Evolutionary conservation across 371 early-diverging fungal species (phyloP), one percentile per base, ranked within the genome.

Genomic region (Spiromyces aspiralis): DNA sequence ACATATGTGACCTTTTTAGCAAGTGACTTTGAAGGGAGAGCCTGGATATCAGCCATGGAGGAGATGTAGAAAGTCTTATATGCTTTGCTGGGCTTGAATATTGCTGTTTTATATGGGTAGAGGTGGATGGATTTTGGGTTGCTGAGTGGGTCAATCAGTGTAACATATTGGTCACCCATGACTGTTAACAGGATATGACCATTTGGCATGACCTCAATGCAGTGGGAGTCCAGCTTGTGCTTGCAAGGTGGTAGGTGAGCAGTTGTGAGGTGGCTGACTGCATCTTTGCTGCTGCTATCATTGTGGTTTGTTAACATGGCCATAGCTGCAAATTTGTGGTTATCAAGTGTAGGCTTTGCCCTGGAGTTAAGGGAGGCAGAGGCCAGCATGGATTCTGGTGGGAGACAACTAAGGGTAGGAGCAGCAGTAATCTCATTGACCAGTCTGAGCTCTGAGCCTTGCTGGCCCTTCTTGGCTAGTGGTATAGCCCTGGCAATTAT

Each of bases 1-100:
- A 71, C 72, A 46, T 74, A 74, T 4, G 58, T 53, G 48, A 47
- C 57, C 25, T 64, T 62, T 44, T 69, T 69, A 4, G 28, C 21
- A 20, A 50, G 1, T 43, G 22, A 23, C 27, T 23, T 23, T 42
- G 50, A n/a, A 10, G 16, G 10, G 16, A 45, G 22, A 20, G 28
- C 57, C 3, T 45, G 19, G 48, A 43, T 51, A 28, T 48, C 42
- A n/a, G 43, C 27, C 12, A 20, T 6, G 4, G 44, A 49, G 13
- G 21, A n/a, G 16, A 53, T 16, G 23, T 23, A 2, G 6, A 21
- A 41, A 25, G 27, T 16, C 13, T 21, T 22, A 6, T 12, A 6
- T n/a, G 26, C 27, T n/a, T 45, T 46, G 6, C 23, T 26, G 4
- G 16, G 2, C 19, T 10, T 6, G 10, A 51, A 24, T 1, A 57